Conservation (phyloP, 768 basidiomycete species). For the Melanogaster broomeanus region DNA sequence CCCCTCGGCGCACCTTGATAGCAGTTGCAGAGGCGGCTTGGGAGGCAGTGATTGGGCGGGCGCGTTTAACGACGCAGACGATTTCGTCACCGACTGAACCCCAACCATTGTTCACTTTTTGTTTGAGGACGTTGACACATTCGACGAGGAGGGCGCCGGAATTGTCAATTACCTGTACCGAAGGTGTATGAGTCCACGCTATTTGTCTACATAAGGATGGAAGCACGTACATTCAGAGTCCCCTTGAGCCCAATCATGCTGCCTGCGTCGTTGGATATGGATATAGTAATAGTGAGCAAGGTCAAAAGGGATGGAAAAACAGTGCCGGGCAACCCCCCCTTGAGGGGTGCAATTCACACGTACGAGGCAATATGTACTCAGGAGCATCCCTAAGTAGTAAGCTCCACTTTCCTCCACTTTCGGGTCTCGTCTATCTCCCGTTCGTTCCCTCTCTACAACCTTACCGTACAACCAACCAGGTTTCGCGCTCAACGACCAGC, state of each 20-base stretch:
- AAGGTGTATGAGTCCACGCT: background rate
- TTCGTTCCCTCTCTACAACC: conserved; percentile 18
- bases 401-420: conserved; percentile 25
- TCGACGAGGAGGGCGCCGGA: conserved; percentile 93
- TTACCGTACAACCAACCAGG: background rate
- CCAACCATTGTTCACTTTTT: conserved; percentile 95
- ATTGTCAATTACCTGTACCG: conserved; percentile 91
- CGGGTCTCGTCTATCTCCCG: no score
- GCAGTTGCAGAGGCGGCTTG: conserved; percentile 71
- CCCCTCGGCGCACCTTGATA: conserved; percentile 89
- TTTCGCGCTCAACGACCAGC: conserved; percentile 8
- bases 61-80: conserved; percentile 91
- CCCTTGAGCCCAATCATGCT: conserved; percentile 99
- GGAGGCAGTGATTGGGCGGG: conserved; percentile 75
- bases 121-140: conserved; percentile 95
- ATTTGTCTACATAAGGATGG: background rate
- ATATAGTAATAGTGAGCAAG: no score
- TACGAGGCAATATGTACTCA: background rate
- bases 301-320: conserved; percentile 6
- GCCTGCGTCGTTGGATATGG: no score
- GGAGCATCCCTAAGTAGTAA: conserved; percentile 6
- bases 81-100: conserved; percentile 94
- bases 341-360: conserved; percentile 25
- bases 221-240: conserved; percentile 72
- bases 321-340: conserved; percentile 2